Evolutionary conservation across 208 protist species (phyloP), one percentile per base, ranked within the genome.

Genomic region (Acanthamoeba healyi): DNA sequence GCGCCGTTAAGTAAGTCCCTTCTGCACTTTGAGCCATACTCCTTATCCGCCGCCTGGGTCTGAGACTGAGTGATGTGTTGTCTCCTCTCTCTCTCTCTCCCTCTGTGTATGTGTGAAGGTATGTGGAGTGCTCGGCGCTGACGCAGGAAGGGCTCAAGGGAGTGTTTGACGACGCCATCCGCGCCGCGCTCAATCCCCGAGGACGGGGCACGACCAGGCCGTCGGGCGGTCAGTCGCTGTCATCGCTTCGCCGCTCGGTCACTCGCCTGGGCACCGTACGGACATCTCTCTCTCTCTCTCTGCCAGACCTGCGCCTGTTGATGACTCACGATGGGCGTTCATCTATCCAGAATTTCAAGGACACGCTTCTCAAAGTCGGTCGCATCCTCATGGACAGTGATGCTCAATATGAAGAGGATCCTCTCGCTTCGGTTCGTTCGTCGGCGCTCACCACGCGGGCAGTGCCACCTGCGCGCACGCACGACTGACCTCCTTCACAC

Each of bases 41-140:
- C 42, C 72, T 88, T 14, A 90, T 70, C 19, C n/a, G n/a, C n/a
- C n/a, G n/a, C n/a, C n/a, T n/a, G n/a, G n/a, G n/a, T n/a, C n/a
- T n/a, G n/a, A n/a, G n/a, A n/a, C n/a, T n/a, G n/a, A n/a, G n/a
- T n/a, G n/a, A n/a, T n/a, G n/a, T n/a, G n/a, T n/a, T n/a, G n/a
- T n/a, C n/a, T n/a, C n/a, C n/a, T n/a, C n/a, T n/a, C n/a, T n/a
- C n/a, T n/a, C n/a, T n/a, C n/a, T n/a, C n/a, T n/a, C n/a, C n/a
- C n/a, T n/a, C n/a, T n/a, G n/a, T n/a, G n/a, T n/a, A n/a, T n/a
- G n/a, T n/a, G n/a, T n/a, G n/a, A n/a, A n/a, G 38, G n/a, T 77
- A 91, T 38, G 51, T 74, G 4, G 84, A 91, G 40, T 67, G 54
- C 38, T 91, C 84, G n/a, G 84, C 84, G 7, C 84, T 91, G 19